A percentile compares a stretch with the other conserved stretches of the same genome.
Conservation (phyloP, 192 early-diverging fungal genomes). For the Gonapodya prolifera region DNA sequence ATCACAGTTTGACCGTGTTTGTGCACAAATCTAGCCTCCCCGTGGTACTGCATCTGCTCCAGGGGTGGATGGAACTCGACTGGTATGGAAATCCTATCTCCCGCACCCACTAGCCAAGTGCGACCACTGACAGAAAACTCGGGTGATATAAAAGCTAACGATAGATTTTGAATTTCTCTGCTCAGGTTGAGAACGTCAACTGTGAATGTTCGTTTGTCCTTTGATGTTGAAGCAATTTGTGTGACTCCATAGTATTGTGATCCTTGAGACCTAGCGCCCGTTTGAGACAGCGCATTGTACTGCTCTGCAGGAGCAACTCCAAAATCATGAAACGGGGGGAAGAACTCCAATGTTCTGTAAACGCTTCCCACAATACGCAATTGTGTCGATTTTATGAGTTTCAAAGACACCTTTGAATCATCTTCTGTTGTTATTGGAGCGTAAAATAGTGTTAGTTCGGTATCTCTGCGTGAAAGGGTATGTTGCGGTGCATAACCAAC, state of each 20-base stretch:
- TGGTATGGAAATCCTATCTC: conserved; percentile 35
- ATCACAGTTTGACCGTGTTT: conserved; percentile 31
- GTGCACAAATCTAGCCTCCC: conserved; percentile 38
- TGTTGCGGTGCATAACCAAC: background rate
- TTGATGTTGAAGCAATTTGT: background rate
- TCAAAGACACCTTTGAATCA: background rate
- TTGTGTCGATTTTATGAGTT: conserved; percentile 21
- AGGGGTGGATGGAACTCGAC: conserved; percentile 43
- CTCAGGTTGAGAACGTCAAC: conserved; percentile 39
- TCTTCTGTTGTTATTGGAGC: background rate
- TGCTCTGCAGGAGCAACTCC: conserved; percentile 33
- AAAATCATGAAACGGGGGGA: conserved; percentile 36
- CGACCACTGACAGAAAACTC: conserved; percentile 38
- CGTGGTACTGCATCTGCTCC: conserved; percentile 42
- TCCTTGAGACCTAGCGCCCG: background rate
- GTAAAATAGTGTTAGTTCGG: background rate
- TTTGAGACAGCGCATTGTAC: background rate
- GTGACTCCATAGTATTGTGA: background rate
- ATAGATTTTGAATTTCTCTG: conserved; percentile 37
- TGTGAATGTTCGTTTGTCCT: background rate
- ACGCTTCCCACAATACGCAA: conserved; percentile 25
- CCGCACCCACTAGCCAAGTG: conserved; percentile 34
- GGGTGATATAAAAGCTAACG: conserved; percentile 25
- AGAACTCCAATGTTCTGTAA: conserved; percentile 32
- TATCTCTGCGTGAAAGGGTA: background rate